Evolutionary conservation across 2,329 filamentous ascomycete genomes (phyloP), one percentile per base, ranked within the genome.

Genomic region (Neospermospora avenae): DNA sequence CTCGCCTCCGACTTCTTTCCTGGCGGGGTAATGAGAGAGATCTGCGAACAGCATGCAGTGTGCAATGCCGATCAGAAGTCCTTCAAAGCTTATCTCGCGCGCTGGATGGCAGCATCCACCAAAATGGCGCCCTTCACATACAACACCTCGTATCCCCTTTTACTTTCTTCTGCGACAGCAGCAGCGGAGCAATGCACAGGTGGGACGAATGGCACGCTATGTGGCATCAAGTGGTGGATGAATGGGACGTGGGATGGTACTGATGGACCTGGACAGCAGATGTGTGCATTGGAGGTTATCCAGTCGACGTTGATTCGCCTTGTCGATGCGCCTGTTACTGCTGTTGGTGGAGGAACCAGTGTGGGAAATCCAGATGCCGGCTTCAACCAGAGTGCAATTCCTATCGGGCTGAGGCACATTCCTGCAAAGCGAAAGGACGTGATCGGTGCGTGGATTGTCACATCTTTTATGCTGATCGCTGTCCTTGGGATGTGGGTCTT

Each of bases 231-330:
- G 62, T 88, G 85, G 84, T 80, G 79, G 54, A 77, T 80, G 56
- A 76, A 75, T 39, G 77, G 74, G 0, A 74, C 74, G 8, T 88
- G 81, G 74, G 85, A 89, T 69, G 83, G 83, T 24, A 77, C 77
- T 1, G 80, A 77, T 6, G 87, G 86, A 6, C 81, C 89, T 3
- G 87, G 87, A 4, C 85, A 89, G 71, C 86, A 89, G 73, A 90
- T 90, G 87, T 79, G 83, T 1, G 86, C 84, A 3, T 76, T 90
- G 71, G 85, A 89, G 68, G 78, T 88, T 10, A 80, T 88, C 6
- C 78, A 89, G 28, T 79, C 80, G 22, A 85, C 83, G 64, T 77
- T 86, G 71, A 80, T 87, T 53, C 67, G 77, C 34, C 62, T 77
- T 2, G 39, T 49, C 13, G 34, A 31, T 25, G 67, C 72, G 1